Evolutionary conservation across 1,139 yeast genomes (phyloP).

Genomic region (Entelexis paramagnoliae): DNA sequence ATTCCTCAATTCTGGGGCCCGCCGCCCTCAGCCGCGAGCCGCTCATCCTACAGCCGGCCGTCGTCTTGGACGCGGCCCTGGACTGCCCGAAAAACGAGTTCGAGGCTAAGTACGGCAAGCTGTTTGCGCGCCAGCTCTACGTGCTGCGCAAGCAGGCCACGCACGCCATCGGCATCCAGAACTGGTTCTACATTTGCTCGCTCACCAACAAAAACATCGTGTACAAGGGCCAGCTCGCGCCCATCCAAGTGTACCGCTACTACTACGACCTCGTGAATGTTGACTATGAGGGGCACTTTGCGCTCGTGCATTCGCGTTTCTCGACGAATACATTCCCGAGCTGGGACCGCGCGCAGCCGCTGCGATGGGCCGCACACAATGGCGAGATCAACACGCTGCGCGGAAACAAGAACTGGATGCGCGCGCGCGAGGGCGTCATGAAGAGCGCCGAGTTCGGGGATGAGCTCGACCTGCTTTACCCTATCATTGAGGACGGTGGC

Average conservation of each 20-base stretch:
- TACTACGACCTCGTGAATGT: constrained; percentile 88
- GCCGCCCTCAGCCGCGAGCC: constrained; percentile 95
- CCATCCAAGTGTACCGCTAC: constrained; percentile 88
- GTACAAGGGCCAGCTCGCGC: constrained; percentile 95
- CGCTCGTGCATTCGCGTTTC: constrained; percentile 92
- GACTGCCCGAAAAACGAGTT: constrained; percentile 40
- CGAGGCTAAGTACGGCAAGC: constrained; percentile 46
- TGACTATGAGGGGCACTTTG: constrained; percentile 90
- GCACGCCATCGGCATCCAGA: constrained; percentile 83
- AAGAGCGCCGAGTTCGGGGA: constrained; percentile 78
- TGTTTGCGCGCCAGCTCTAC: constrained; percentile 74
- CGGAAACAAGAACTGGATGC: constrained; percentile 99
- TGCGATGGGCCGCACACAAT: constrained; percentile 95
- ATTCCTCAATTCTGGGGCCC: constrained; percentile 84
- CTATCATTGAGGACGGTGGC: constrained; percentile 96
- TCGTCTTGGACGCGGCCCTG: constrained; percentile 54
- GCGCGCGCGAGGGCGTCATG: constrained; percentile 97
- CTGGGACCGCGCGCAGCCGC: constrained; percentile 99
- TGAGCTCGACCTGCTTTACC: constrained; percentile 80
- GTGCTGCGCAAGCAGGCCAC: constrained; percentile 82
- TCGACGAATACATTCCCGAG: constrained; percentile 98
- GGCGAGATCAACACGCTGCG: constrained; percentile 96
- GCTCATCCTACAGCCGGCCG: constrained; percentile 73
- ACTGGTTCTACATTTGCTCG: constrained; percentile 97
- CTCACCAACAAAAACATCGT: constrained; percentile 81